These are phyloP conservation scores for Solanum pinnatisectum DNA, from an alignment of 257 asterid genomes.

Conservation along the genomic window DNA sequence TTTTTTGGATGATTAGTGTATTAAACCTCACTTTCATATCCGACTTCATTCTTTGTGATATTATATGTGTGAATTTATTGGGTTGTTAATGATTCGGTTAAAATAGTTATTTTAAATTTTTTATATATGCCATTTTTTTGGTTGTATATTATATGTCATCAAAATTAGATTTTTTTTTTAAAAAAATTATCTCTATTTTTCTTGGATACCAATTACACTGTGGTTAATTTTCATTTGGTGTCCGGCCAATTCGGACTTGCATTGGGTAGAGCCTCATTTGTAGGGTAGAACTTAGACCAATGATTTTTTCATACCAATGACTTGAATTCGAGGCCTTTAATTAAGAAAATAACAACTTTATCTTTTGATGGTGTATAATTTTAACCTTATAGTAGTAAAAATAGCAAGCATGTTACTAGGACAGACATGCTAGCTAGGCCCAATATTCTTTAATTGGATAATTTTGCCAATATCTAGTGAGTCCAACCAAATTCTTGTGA, in stretches of 20 bases:
- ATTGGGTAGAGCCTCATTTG: not conserved
- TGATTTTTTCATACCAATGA: not conserved
- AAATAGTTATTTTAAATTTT: not conserved
- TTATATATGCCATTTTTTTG: too few relatives aligned
- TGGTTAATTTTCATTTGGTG: too few relatives aligned
- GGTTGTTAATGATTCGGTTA: not conserved
- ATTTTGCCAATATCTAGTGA: not conserved
- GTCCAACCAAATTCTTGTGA: not conserved
- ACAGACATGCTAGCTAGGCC: not conserved
- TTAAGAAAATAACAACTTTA: too few relatives aligned
- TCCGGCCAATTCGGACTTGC: not conserved
- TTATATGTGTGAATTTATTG: not conserved
- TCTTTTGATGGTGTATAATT: too few relatives aligned
- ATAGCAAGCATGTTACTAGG: not conserved
- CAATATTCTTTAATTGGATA: not conserved
- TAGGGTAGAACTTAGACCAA: not conserved
- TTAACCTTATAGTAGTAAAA: too few relatives aligned
- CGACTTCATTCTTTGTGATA: not conserved
- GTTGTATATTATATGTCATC: not conserved
- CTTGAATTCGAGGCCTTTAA: too few relatives aligned
- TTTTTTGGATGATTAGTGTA: not conserved
- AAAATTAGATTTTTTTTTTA: too few relatives aligned
- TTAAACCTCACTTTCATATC: not conserved
- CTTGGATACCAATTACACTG: too few relatives aligned
- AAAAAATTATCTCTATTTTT: not conserved